Conservation (phyloP, 768 basidiomycete species). For the Hysterangium stoloniferum region DNA sequence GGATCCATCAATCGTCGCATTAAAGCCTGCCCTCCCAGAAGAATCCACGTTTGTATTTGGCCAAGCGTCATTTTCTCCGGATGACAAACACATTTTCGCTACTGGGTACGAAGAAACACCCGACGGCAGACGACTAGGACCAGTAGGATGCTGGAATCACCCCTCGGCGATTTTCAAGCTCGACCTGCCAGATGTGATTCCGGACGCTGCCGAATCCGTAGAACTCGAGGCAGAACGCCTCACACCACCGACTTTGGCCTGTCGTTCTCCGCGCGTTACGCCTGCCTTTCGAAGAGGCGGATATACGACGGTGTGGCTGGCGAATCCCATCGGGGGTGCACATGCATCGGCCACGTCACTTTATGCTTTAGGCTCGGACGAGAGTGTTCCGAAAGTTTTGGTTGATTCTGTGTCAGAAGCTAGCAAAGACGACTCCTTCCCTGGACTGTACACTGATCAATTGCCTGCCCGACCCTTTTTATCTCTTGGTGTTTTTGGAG, state of each 20-base stretch:
- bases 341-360: slow-evolving; percentile 51
- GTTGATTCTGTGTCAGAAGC: slow-evolving; percentile 38
- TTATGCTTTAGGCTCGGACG: slow-evolving; percentile 33
- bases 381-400: slow-evolving; percentile 20
- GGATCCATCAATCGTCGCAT: slow-evolving; percentile 17
- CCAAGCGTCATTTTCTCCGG: slow-evolving; percentile 45
- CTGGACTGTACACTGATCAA: slow-evolving; percentile 53
- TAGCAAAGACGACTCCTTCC: slow-evolving; percentile 34
- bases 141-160: slow-evolving; percentile 54
- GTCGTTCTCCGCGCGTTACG: slow-evolving; percentile 50
- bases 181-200: slow-evolving; percentile 16
- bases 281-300: slow-evolving; percentile 18
- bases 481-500: background rate
- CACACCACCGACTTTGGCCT: slow-evolving; percentile 37
- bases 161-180: slow-evolving; percentile 51
- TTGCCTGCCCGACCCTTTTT: slow-evolving; percentile 38
- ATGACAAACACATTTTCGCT: slow-evolving; percentile 37
- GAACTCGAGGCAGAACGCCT: slow-evolving; percentile 23
- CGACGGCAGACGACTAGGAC: slow-evolving; percentile 52
- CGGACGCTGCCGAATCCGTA: slow-evolving; percentile 8
- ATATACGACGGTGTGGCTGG: slow-evolving; percentile 41
- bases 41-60: slow-evolving; percentile 33
- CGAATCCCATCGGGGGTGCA: slow-evolving; percentile 47
- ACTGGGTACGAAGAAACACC: slow-evolving; percentile 54
- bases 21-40: slow-evolving; percentile 9